phyloP scores from a whole-genome alignment of 768 basidiomycete species.

The Psilocybe tampanensis region DNA sequence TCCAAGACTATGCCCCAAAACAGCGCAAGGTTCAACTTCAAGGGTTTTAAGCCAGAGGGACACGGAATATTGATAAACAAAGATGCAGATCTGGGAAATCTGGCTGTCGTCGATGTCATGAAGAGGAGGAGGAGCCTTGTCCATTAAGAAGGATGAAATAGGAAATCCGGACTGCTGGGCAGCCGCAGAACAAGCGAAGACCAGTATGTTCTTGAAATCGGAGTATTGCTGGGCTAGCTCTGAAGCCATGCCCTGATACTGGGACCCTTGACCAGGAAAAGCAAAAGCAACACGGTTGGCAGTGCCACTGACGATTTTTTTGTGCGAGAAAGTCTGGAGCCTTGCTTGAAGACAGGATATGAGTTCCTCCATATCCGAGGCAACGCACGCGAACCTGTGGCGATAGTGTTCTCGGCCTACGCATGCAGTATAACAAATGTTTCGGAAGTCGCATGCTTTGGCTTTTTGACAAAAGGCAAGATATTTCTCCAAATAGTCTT shows the following conservation, averaged over 20 bases:
- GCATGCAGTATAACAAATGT: conserved; percentile 32
- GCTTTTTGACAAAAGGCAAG: conserved; percentile 21
- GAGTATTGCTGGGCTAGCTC: conserved; percentile 17
- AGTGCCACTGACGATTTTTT: background rate
- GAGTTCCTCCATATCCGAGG: conserved; percentile 23
- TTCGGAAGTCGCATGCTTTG: conserved; percentile 10
- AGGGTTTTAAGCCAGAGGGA: conserved; percentile 24
- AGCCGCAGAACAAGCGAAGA: conserved; percentile 13
- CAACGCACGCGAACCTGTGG: conserved; percentile 28
- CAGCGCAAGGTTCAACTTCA: conserved; percentile 22
- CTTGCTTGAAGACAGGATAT: conserved; percentile 15
- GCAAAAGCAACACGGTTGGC: conserved; percentile 20
- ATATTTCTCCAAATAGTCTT: conserved; percentile 25
- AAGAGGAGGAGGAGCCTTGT: background rate
- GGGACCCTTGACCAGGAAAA: conserved; percentile 35
- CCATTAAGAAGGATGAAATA: conserved; percentile 22
- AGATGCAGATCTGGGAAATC: conserved; percentile 31
- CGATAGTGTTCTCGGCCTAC: conserved; percentile 32
- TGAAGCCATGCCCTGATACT: conserved; percentile 31
- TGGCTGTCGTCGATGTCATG: conserved; percentile 18
- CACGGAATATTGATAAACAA: conserved; percentile 32
- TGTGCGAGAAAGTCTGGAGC: background rate
- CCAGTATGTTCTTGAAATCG: conserved; percentile 22
- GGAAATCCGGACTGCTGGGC: conserved; percentile 19
- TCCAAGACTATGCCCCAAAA: conserved; percentile 33